A percentile compares a stretch with the other conserved stretches of the same genome.
These are phyloP conservation scores for Cadophora gregata DNA, from an alignment of 2,329 filamentous ascomycete genomes.

Conservation along the genomic window DNA sequence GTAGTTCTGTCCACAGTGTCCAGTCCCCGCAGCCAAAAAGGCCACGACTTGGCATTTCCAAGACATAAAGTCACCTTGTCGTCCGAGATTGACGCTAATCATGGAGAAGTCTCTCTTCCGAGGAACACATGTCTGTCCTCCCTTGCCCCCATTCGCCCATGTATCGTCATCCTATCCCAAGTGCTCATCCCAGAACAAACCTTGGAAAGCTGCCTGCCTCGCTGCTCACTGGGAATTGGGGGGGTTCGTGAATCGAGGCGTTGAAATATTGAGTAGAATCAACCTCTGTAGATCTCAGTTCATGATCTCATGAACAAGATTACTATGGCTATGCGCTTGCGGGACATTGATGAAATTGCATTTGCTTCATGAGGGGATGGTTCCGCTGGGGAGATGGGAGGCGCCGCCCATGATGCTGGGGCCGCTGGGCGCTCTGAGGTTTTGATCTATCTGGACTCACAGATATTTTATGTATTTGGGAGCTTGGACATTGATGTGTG, in stretches of 20 bases:
- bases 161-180: background rate
- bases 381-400: slow-evolving; percentile 4
- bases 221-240: background rate
- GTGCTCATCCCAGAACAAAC: background rate
- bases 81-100: background rate
- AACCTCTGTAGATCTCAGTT: background rate
- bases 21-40: background rate
- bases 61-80: background rate
- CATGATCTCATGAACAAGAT: slow-evolving; percentile 6
- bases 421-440: too few relatives aligned
- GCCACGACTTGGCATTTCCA: background rate
- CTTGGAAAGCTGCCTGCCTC: background rate
- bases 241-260: background rate
- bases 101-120: background rate
- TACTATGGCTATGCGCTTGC: slow-evolving; percentile 7
- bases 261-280: background rate
- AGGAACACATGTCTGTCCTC: background rate
- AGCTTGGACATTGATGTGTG: too few relatives aligned
- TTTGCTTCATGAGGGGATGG: slow-evolving; percentile 3
- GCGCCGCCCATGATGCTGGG: background rate
- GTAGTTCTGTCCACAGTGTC: background rate
- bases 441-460: too few relatives aligned
- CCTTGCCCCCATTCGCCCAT: slow-evolving; percentile 5
- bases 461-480: too few relatives aligned
- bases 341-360: slow-evolving; percentile 4